phyloP scores from a whole-genome alignment of 495 filamentous ascomycete genomes.

The Aspergillus sclerotiicarbonarius region DNA sequence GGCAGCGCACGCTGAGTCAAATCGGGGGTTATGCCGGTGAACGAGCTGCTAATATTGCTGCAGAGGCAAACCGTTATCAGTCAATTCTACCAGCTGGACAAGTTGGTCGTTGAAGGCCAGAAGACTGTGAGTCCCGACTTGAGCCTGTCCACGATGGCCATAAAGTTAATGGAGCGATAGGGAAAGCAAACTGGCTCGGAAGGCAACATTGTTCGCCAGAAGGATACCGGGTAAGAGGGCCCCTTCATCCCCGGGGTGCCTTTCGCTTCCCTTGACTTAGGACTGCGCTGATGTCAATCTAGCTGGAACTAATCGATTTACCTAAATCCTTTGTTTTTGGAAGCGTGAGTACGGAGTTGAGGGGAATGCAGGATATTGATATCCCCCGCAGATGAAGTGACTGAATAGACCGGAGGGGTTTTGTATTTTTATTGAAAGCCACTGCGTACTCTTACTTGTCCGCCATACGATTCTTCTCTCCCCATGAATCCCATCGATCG shows the following conservation, averaged over 20 bases:
- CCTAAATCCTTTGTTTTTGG: slow-evolving; percentile 6
- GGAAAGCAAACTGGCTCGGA: slow-evolving; percentile 72
- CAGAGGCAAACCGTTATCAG: slow-evolving; percentile 94
- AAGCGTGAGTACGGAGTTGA: slow-evolving; percentile 1
- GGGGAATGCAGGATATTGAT: neutral
- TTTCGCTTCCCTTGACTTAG: slow-evolving; percentile 10
- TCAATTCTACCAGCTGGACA: slow-evolving; percentile 90
- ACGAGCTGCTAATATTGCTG: neutral
- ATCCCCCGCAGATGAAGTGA: neutral
- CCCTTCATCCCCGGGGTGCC: neutral
- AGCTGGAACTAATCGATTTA: slow-evolving; percentile 47
- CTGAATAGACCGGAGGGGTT: slow-evolving; percentile 21
- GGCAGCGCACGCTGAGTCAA: neutral
- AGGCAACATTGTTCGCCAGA: slow-evolving; percentile 73
- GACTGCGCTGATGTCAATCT: slow-evolving; percentile 12
- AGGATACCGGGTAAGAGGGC: slow-evolving; percentile 70
- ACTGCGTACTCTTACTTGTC: neutral
- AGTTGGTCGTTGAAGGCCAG: slow-evolving; percentile 89
- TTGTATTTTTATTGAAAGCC: slow-evolving; percentile 27
- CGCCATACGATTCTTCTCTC: slow-evolving; percentile 16
- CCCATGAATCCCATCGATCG: neutral
- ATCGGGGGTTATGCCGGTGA: neutral
- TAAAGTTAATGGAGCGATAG: slow-evolving; percentile 34
- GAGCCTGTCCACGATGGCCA: neutral
- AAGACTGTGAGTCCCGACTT: slow-evolving; percentile 45